Base-by-base conservation (phyloP, 768 basidiomycete genomes). In the Leucocoprinus birnbaumii region DNA sequence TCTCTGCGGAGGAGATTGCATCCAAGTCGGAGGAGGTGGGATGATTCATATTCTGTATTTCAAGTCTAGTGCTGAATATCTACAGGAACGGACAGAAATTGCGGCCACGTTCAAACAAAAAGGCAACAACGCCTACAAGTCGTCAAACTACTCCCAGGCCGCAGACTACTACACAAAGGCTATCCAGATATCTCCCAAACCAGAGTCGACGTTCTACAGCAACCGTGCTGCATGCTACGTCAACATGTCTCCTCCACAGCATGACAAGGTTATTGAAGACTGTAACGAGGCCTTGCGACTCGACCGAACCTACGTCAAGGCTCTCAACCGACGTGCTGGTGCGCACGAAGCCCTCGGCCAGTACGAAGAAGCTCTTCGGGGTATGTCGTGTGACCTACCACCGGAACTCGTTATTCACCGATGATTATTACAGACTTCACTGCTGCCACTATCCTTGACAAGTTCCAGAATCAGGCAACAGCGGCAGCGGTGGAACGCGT, bases 221-320 rank as follows among this genome's bases (percentile, higher is more conserved):
- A 99, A 99, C 71, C 87, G 97, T 49, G 97, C 96, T 38, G 97
- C 97, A 58, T 98, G 92, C 70, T 97, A 95, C 71, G 83, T 96
- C 69, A 94, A 96, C 78, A 85, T 95, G 78, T 72, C 79, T 10
- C 93, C 93, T 2, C 91, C 94, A 51, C 80, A 93, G 62, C 77
- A 86, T 68, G 90, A 94, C 9, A 79, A 80, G 21, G 94, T 92
- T 56, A 80, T 98, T 16, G 75, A 77, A 46, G 96, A 99, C 72
- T 98, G 97, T 66, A 85, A 97, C 64, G 80, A 82, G 21, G 96
- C 97, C 0, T 80, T 99, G 31, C 82, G 80, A 46, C 80, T 95
- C 42, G 94, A 99, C 68, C 71, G 75, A 9, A 82, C 73, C 59
- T 98, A 99, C 68, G 81, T 97, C 68, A 98, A 93, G 65, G 90